Evolutionary conservation across 1,284 basidiomycete species (phyloP).

Genomic region (Cystobasidiaceae sp.): DNA sequence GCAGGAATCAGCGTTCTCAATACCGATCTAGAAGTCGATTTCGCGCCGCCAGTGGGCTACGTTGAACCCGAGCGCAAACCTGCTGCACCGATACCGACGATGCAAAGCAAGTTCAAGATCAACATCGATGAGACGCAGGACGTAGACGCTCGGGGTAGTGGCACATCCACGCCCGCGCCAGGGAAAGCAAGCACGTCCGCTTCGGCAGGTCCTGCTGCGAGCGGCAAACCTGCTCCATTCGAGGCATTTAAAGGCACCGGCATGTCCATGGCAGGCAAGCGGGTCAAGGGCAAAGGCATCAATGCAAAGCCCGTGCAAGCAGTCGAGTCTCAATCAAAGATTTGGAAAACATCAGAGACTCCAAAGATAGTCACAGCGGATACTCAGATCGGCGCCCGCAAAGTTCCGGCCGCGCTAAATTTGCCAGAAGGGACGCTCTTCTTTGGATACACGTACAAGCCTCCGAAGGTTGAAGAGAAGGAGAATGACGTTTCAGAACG

Average conservation of each 20-base stretch:
- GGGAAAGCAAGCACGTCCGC: slow-evolving; percentile 1
- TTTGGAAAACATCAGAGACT: slow-evolving; percentile 67
- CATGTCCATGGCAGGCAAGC: slow-evolving; percentile 76
- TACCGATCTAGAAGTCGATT: slow-evolving; percentile 83
- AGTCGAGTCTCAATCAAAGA: slow-evolving; percentile 75
- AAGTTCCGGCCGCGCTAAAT: slow-evolving; percentile 82
- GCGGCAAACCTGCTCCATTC: slow-evolving; percentile 54
- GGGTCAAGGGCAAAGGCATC: slow-evolving; percentile 87
- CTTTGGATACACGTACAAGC: slow-evolving; percentile 64
- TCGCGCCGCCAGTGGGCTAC: slow-evolving; percentile 58
- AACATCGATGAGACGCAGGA: slow-evolving; percentile 55
- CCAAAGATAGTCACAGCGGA: slow-evolving; percentile 79
- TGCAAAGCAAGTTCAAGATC: slow-evolving; percentile 96
- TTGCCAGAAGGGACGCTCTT: slow-evolving; percentile 89
- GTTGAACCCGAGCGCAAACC: slow-evolving; percentile 80
- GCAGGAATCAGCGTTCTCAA: slow-evolving; percentile 87
- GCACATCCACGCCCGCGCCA: slow-evolving; percentile 36
- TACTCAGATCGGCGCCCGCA: slow-evolving; percentile 62
- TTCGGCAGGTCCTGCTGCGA: slow-evolving; percentile 12
- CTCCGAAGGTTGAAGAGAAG: slow-evolving; percentile 6
- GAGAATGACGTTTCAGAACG: neutral
- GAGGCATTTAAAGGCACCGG: slow-evolving; percentile 92
- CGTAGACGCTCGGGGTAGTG: slow-evolving; percentile 35
- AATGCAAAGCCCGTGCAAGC: slow-evolving; percentile 72
- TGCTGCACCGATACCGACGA: slow-evolving; percentile 74